Evolutionary conservation across 441 rosid species (phyloP).

Genomic region (Arabidopsis lyrata): DNA sequence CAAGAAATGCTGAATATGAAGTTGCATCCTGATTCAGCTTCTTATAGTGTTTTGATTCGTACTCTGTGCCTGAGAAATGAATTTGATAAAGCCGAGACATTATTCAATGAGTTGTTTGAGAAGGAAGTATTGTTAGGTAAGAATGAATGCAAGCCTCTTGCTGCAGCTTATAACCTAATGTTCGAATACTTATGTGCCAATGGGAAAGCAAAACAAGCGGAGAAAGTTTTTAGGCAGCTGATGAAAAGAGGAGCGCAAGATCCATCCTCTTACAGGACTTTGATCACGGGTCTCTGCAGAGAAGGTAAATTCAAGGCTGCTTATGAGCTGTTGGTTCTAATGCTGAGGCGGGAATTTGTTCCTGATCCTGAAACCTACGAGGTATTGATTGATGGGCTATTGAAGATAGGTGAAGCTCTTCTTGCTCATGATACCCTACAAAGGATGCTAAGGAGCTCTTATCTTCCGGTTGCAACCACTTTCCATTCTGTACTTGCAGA

Average conservation of each 20-base stretch:
- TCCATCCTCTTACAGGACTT: constrained; percentile 69
- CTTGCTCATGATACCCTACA: constrained; percentile 65
- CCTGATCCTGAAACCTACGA: constrained; percentile 73
- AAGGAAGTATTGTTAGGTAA: constrained; percentile 58
- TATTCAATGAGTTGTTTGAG: constrained; percentile 64
- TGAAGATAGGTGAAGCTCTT: constrained; percentile 63
- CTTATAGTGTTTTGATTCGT: constrained; percentile 75
- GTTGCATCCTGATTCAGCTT: constrained; percentile 79
- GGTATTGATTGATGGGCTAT: constrained; percentile 62
- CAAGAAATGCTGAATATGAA: constrained; percentile 57
- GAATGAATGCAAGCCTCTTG: constrained; percentile 70
- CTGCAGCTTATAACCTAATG: constrained; percentile 80
- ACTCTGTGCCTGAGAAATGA: constrained; percentile 60
- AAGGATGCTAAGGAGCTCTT: constrained; percentile 76
- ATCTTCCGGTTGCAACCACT: constrained; percentile 62
- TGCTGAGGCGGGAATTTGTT: constrained; percentile 71
- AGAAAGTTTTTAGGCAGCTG: constrained; percentile 75
- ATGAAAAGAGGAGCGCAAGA: constrained; percentile 86
- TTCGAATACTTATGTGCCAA: constrained; percentile 72
- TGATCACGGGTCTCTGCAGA: constrained; percentile 79
- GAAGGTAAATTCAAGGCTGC: constrained; percentile 68
- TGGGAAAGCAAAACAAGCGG: constrained; percentile 77
- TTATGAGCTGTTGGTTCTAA: constrained; percentile 68
- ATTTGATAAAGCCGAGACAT: constrained; percentile 68
- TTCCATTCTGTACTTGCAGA: constrained; percentile 66